Evolutionary conservation across 768 basidiomycete genomes (phyloP).

Genomic region (Pseudohyphozyma bogoriensis): DNA sequence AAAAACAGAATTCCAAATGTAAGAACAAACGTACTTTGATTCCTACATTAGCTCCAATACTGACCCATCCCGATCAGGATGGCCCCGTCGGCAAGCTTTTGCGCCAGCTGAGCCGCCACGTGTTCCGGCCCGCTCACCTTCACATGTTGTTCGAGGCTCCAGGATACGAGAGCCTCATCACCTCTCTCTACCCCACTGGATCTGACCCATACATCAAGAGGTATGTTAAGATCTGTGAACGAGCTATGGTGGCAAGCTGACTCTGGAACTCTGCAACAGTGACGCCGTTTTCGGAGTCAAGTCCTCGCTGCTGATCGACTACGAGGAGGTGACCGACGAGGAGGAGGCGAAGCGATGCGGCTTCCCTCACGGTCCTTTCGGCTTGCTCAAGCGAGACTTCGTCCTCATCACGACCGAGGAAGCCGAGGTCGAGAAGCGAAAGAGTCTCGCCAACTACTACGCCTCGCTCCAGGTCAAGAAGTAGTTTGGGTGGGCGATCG

Average conservation of each 20-base stretch:
- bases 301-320: conserved; percentile 59
- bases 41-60: too few species aligned
- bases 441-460: conserved; percentile 38
- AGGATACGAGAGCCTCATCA: conserved; percentile 60
- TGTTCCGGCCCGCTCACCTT: conserved; percentile 66
- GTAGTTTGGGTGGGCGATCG: too few species aligned
- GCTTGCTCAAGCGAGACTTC: conserved; percentile 43
- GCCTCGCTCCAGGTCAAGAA: background rate
- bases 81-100: conserved; percentile 64
- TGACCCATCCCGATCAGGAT: too few species aligned
- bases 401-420: conserved; percentile 43
- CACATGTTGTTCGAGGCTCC: conserved; percentile 51
- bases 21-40: too few species aligned
- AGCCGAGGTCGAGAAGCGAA: conserved; percentile 33
- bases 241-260: too few species aligned
- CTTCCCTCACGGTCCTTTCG: conserved; percentile 44
- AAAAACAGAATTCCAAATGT: too few species aligned
- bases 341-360: conserved; percentile 52
- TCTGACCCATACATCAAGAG: conserved; percentile 50
- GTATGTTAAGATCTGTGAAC: background rate
- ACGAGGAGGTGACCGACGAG: conserved; percentile 51
- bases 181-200: conserved; percentile 61
- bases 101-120: conserved; percentile 49
- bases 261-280: conserved; percentile 40
- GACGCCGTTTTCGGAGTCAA: conserved; percentile 79